Conservation (phyloP, 2,329 filamentous ascomycete genomes). For the Trichoderma simmonsii region DNA sequence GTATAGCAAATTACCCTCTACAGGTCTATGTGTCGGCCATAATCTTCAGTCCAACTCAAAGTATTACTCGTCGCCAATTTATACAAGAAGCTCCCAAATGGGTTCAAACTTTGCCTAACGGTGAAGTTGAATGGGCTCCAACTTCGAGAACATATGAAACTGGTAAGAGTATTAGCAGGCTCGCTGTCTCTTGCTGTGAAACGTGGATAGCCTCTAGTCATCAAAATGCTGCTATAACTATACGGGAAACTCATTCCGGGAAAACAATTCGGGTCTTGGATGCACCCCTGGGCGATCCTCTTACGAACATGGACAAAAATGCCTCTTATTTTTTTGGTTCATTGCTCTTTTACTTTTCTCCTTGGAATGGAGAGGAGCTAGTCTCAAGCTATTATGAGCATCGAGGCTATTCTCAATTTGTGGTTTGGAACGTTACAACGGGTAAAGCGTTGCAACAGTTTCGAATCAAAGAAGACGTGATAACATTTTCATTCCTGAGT, state of each 20-base stretch:
- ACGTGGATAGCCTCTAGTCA: background rate
- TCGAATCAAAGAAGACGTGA: background rate
- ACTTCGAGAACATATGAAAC: background rate
- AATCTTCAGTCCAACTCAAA: background rate
- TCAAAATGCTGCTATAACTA: accelerated
- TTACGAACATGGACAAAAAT: too few species aligned
- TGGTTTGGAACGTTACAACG: background rate
- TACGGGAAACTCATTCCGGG: background rate
- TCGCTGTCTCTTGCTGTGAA: background rate
- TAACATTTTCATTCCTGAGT: background rate
- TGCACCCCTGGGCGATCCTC: too few species aligned
- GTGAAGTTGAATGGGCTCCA: background rate
- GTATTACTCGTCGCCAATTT: accelerated
- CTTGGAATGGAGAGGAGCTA: background rate
- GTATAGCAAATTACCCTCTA: background rate
- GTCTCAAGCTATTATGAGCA: background rate
- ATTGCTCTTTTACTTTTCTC: background rate
- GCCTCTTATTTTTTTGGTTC: too few species aligned
- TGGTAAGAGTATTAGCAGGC: too few species aligned
- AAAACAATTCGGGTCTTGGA: background rate
- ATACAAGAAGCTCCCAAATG: background rate
- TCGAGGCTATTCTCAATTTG: background rate
- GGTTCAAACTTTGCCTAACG: accelerated
- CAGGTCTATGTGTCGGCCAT: background rate
- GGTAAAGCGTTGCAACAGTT: background rate